Base-by-base conservation (phyloP, 139 green algal genomes). In the Trebouxia sp. region DNA sequence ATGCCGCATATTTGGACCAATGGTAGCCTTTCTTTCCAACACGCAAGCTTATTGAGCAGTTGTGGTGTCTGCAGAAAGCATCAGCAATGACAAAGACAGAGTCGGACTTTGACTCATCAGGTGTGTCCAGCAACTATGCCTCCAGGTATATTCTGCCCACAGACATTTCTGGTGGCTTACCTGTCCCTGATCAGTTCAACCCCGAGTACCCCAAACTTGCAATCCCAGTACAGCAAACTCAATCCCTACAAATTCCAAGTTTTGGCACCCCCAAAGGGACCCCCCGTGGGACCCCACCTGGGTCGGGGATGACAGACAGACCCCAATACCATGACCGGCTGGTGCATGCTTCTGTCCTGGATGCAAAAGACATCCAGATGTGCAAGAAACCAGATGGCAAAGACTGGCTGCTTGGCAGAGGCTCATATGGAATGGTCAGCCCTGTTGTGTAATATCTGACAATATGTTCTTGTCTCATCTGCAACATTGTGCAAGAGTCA, bases 311-410 rank as follows among this genome's bases (percentile, higher is more conserved):
- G 55, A 65, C 55, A 12, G 4, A 14, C 22, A 32, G 24, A 37
- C 47, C 14, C 47, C 15, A 53, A 17, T 14, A 14, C 1, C 47
- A 53, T 10, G 20, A 14, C 47, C 42, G 12, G 35, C 32, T 72
- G 26, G 62, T 72, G 62, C 62, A 45, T 72, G 62, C 62, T 72
- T 24, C 62, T 43, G 28, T 72, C 30, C n/a, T 72, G 26, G 15
- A 45, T 41, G 5, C 14, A 24, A 8, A 10, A 12, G 35, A 45
- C 32, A 72, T 72, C 11, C 15, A 45, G 1, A 41, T 45, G 32
- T 72, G 32, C 62, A 45, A 45, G 10, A 5, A 6, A 72, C 14
- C 35, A 17, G 43, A 45, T 45, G 62, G 62, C 4, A 35, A 72
- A 3, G 62, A 72, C 15, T 72, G 62, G 62, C 62, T 45, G 35